Base-by-base conservation (phyloP, 2,329 filamentous ascomycete genomes). In the Sporothrix humicola region DNA sequence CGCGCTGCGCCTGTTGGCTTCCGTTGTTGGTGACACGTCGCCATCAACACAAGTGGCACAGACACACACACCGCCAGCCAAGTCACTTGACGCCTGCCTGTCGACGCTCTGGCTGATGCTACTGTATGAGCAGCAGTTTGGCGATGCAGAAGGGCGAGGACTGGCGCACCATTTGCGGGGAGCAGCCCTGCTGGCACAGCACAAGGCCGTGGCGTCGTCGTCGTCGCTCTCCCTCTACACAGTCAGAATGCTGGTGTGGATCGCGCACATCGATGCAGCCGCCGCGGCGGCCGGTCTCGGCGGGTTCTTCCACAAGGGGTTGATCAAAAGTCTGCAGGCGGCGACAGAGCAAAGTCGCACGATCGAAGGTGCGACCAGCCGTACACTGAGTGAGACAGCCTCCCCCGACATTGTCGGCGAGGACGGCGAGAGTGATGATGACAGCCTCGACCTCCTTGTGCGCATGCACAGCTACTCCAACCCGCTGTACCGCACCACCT, bases 91-190 rank as follows among this genome's bases (percentile, higher is more conserved):
- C 15, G 58, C 58, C 31, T 61, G 58, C 26, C 15, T 61, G 2
- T 61, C 58, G 1, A 61, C 58, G 3, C 58, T 61, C 58, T 61
- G 58, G 58, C 31, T 61, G 13, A 61, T 61, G 58, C 58, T 61
- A 13, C 26, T 61, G 58, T 61, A 61, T 15, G 58, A 61, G n/a
- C 58, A 61, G 58, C 58, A 61, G 58, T 61, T 58, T 61, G 58
- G 58, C 26, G 58, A 61, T 15, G 13, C 58, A 13, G 26, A 61
- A 2, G 58, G 58, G 6, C 58, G 26, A 3, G 58, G 58, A 3
- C 26, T 61, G 1, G 58, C 31, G 2, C 58, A 61, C 31, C 58
- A 61, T 13, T 15, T 61, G 13, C 1, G 31, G 26, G 58, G 58
- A 6, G 58, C 58, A 1, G 58, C 58, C 2, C 58, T 61, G 0